phyloP scores from a whole-genome alignment of 306 rosid species.

The Cicer bijugum region DNA sequence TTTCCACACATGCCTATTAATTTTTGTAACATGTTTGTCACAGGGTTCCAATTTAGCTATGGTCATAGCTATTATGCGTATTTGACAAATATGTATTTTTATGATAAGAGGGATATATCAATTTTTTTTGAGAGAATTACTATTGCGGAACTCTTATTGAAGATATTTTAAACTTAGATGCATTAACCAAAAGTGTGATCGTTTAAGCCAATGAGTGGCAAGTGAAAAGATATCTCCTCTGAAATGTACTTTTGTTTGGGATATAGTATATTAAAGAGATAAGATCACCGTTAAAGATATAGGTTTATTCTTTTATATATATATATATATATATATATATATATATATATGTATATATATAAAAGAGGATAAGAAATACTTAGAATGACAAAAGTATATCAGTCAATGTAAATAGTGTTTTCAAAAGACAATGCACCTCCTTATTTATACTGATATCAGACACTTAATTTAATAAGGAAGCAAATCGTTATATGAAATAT shows the following conservation, averaged over 20 bases:
- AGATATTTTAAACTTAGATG: conserved; percentile 15
- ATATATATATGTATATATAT: no score
- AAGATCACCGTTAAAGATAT: not conserved
- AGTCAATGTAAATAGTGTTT: not conserved
- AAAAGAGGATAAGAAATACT: not conserved
- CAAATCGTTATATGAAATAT: not conserved
- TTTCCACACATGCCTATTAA: conserved; percentile 20
- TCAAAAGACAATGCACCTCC: conserved; percentile 10
- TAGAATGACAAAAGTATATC: not conserved
- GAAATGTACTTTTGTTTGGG: not conserved
- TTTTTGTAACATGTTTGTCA: conserved; percentile 24
- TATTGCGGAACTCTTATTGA: conserved; percentile 10
- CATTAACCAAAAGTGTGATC: conserved; percentile 13
- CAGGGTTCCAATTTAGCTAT: conserved; percentile 30
- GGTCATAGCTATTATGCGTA: conserved; percentile 12
- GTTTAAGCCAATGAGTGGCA: conserved; percentile 6
- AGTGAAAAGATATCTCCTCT: conserved; percentile 1
- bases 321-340: no score
- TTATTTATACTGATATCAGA: not conserved
- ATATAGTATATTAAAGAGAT: not conserved
- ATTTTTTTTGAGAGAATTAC: not conserved
- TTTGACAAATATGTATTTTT: not conserved
- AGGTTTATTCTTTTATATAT: not conserved
- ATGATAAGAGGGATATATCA: not conserved
- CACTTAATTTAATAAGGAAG: not conserved